Evolutionary conservation across 2,329 filamentous ascomycete species (phyloP).

Genomic region (Colletotrichum lindemuthianum): DNA sequence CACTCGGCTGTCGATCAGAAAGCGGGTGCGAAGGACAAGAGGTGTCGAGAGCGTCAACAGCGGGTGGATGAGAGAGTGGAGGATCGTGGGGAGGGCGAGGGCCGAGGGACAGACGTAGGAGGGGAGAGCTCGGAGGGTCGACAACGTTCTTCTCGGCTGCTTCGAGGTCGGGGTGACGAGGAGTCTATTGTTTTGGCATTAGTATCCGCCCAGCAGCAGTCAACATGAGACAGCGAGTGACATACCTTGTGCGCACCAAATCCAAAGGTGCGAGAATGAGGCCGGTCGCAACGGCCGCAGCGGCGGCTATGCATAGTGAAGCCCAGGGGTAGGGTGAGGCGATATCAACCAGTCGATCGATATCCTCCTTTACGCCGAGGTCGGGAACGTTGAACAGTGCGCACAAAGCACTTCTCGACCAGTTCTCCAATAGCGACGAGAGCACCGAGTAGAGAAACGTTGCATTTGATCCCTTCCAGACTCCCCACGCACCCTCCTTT

Average conservation of each 20-base stretch:
- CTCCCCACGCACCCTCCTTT: conserved; percentile 87
- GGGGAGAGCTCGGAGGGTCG: conserved; percentile 80
- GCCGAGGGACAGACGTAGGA: conserved; percentile 77
- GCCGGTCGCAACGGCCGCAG: conserved; percentile 76
- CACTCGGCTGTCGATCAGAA: conserved; percentile 82
- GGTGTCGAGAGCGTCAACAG: conserved; percentile 85
- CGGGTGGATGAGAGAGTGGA: conserved; percentile 86
- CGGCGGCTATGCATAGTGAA: conserved; percentile 77
- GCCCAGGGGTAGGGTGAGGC: conserved; percentile 85
- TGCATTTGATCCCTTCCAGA: conserved; percentile 94
- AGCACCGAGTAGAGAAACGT: conserved; percentile 93
- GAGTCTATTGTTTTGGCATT: conserved; percentile 63
- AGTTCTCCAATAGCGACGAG: conserved; percentile 88
- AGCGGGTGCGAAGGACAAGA: conserved; percentile 84
- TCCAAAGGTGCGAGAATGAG: conserved; percentile 88
- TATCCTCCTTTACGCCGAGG: conserved; percentile 76
- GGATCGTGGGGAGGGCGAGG: conserved; percentile 83
- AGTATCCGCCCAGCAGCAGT: neutral
- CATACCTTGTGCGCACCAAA: conserved; percentile 80
- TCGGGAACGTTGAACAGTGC: conserved; percentile 92
- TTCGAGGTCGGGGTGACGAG: conserved; percentile 85
- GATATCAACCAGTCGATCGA: conserved; percentile 77
- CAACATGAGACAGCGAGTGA: conserved; percentile 38
- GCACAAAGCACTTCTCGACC: conserved; percentile 89
- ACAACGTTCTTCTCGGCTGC: conserved; percentile 80